Evolutionary conservation across 192 early-diverging fungal genomes (phyloP).

Genomic region (Coemansia sp.): DNA sequence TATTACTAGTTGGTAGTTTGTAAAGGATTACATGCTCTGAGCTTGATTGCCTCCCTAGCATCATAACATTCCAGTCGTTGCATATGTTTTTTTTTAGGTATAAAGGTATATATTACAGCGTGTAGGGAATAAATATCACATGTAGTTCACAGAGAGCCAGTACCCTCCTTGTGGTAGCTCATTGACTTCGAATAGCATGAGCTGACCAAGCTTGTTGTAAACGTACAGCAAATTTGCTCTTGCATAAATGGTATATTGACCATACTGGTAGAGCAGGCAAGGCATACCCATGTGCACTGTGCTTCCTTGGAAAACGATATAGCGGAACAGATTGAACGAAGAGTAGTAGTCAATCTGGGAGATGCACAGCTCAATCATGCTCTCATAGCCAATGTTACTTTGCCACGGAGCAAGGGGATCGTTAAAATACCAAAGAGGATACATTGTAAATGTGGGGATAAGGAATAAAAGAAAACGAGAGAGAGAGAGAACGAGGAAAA

Average conservation of each 20-base stretch:
- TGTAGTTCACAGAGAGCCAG: background rate
- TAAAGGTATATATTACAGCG: background rate
- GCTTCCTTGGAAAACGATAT: background rate
- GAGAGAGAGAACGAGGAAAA: background rate
- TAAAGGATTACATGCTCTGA: too few relatives aligned
- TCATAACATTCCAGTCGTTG: too few relatives aligned
- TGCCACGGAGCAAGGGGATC: background rate
- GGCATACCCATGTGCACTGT: background rate
- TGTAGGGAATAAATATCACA: background rate
- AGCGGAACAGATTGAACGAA: background rate
- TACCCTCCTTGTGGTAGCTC: background rate
- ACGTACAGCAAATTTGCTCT: background rate
- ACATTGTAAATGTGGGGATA: background rate
- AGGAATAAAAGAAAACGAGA: background rate
- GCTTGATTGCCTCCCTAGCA: too few relatives aligned
- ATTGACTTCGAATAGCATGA: background rate
- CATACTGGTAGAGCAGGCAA: background rate
- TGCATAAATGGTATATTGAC: background rate
- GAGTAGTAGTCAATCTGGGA: conserved; percentile 7
- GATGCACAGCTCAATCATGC: conserved; percentile 1
- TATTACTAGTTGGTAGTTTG: too few relatives aligned
- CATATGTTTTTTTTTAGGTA: too few relatives aligned
- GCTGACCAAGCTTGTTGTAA: background rate
- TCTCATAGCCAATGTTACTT: background rate
- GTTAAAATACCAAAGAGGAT: background rate